Conservation (phyloP, 345 rosid genomes). For the Eutrema japonicum region DNA sequence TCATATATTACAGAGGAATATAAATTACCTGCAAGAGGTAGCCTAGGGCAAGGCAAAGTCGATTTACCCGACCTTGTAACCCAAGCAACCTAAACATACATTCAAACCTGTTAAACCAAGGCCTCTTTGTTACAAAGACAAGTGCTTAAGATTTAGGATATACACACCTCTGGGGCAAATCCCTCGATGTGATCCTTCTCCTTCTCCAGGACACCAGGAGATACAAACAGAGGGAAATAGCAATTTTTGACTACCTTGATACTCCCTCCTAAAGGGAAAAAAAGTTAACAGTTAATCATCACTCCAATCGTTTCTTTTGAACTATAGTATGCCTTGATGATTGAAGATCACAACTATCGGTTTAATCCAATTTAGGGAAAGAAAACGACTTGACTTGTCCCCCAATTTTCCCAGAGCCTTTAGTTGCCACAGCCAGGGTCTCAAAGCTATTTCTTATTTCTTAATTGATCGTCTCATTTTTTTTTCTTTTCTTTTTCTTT, state of each 20-base stretch:
- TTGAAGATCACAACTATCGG: too few species aligned
- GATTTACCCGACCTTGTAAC: conserved; percentile 91
- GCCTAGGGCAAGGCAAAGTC: conserved; percentile 43
- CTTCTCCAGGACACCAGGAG: conserved; percentile 77
- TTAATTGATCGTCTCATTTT: neutral
- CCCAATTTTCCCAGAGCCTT: neutral
- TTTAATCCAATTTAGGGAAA: too few species aligned
- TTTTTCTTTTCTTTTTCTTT: neutral
- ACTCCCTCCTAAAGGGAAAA: too few species aligned
- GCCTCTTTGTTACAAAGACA: neutral
- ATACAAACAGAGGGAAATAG: conserved; percentile 96
- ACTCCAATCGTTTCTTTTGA: too few species aligned
- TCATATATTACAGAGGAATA: too few species aligned
- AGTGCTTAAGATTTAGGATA: neutral
- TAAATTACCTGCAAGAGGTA: too few species aligned
- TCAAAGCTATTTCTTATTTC: neutral
- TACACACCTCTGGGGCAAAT: conserved; percentile 91
- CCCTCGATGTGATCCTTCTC: conserved; percentile 97
- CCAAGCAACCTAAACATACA: conserved; percentile 86
- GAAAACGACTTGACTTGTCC: neutral
- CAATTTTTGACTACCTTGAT: conserved; percentile 61
- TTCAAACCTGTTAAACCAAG: conserved; percentile 11
- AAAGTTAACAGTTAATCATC: too few species aligned
- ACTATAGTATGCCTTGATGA: too few species aligned
- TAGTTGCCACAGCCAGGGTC: neutral